Base-by-base conservation (phyloP, 1,139 yeast species). In the Taiozyma sp. region DNA sequence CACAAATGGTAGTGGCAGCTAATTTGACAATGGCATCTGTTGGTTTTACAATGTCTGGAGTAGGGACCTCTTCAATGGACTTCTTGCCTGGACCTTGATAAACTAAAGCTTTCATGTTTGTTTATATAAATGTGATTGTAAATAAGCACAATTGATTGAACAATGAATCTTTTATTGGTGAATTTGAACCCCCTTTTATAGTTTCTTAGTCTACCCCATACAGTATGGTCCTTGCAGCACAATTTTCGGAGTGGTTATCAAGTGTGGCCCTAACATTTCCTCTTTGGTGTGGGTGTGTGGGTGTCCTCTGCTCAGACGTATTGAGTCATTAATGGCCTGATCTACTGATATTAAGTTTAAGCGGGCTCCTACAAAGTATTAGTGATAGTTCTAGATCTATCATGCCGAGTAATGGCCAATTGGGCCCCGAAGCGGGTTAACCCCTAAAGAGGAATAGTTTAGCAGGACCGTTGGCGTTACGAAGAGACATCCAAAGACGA, bases 1-100 rank as follows among this genome's bases (percentile, higher is more conserved):
- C 80, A 59, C 80, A 76, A 45, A 76, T 75, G 3, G 80, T 75
- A 4, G 79, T 74, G 9, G 72, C 68, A 8, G 70, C 53, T 28
- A 74, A 58, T 55, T 73, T 74, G 53, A 77, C 70, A 45, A 76
- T 64, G 4, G 76, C 80, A 59, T 76, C 80, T 0, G 76, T 71
- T 23, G 74, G 68, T 8, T 65, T 51, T 19, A 53, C 38, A 40
- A 75, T 52, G 13, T 49, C 53, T 40, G 81, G 79, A 51, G 65
- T 69, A 32, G 75, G 67, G 22, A 75, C 71, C 1, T 63, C 51
- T 32, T 65, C 69, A 65, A 76, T 65, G 4, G 62, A 52, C 49
- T 63, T 64, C 42, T 66, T 59, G 1, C 73, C 74, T 9, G 78
- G 73, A 4, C 76, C 76, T 14, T 70, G 63, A 55, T 73, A 76